These are phyloP conservation scores for Cercospora sp. DNA, from an alignment of 2,329 filamentous ascomycete species.

Conservation along the genomic window DNA sequence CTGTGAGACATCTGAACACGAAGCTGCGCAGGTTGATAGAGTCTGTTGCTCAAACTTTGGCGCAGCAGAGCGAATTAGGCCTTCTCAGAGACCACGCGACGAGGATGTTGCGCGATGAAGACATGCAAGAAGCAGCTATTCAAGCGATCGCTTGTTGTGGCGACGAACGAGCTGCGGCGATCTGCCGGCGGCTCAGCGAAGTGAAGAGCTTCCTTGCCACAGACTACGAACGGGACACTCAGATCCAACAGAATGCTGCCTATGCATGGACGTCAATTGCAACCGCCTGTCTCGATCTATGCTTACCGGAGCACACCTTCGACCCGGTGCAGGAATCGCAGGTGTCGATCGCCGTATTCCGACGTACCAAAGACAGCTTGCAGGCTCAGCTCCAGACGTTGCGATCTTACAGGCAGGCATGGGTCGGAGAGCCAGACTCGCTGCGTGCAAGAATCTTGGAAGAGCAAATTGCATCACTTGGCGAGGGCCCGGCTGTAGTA, in stretches of 20 bases:
- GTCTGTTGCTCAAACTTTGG: constrained; percentile 38
- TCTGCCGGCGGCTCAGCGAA: constrained; percentile 7
- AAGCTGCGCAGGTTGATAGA: constrained; percentile 33
- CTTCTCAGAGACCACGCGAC: neutral
- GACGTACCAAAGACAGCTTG: constrained; percentile 58
- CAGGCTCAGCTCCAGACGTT: constrained; percentile 61
- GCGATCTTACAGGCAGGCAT: constrained; percentile 62
- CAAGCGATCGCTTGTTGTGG: neutral
- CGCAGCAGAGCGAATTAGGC: constrained; percentile 1
- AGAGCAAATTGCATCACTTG: constrained; percentile 63
- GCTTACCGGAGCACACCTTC: constrained; percentile 81
- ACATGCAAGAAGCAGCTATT: neutral
- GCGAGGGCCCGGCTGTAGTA: constrained; percentile 64
- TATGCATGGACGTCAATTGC: constrained; percentile 74
- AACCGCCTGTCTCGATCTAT: constrained; percentile 71
- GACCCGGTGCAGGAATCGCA: constrained; percentile 68
- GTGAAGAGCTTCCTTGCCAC: neutral
- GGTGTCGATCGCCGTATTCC: constrained; percentile 64
- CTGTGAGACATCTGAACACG: constrained; percentile 33
- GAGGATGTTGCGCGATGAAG: neutral
- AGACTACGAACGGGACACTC: neutral
- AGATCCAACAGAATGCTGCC: constrained; percentile 36
- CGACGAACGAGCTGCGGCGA: neutral
- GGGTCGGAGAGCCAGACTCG: constrained; percentile 68
- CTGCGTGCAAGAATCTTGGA: constrained; percentile 65